Percentiles rank a stretch among this genome's conserved stretches.
These are phyloP conservation scores for Talaromyces sp. DNA, from an alignment of 2,329 filamentous ascomycete genomes.

Conservation along the genomic window DNA sequence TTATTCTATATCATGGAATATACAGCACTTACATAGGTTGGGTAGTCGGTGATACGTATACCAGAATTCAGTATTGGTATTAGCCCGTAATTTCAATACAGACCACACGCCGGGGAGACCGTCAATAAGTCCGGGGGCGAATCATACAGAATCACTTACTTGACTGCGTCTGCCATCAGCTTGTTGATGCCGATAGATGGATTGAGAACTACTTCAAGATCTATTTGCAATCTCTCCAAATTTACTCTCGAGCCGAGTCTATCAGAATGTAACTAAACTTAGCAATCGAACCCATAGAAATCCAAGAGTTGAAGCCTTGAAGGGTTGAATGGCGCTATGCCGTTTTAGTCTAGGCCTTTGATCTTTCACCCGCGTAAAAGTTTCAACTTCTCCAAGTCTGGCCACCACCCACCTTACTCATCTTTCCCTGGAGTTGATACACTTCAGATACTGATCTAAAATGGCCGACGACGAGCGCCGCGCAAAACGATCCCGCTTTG, in stretches of 20 bases:
- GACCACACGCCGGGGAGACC: slow-evolving; percentile 8
- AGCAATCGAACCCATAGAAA: not conserved
- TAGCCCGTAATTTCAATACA: slow-evolving; percentile 3
- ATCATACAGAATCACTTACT: not conserved
- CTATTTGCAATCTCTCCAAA: no score
- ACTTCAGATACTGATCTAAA: not conserved
- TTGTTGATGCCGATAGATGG: no score
- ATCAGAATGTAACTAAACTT: not conserved
- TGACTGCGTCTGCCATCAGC: not conserved
- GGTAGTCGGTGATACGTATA: not conserved
- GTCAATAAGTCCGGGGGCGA: slow-evolving; percentile 6
- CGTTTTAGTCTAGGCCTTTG: slow-evolving; percentile 11
- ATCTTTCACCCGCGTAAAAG: slow-evolving; percentile 10
- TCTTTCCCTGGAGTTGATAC: not conserved
- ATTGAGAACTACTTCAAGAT: no score
- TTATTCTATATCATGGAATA: not conserved
- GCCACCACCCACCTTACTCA: not conserved
- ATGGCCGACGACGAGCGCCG: slow-evolving; percentile 78
- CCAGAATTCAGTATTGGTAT: not conserved
- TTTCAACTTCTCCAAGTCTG: slow-evolving; percentile 6
- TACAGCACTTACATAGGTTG: not conserved
- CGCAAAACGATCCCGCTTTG: slow-evolving; percentile 85
- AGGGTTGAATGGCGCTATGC: slow-evolving; percentile 7
- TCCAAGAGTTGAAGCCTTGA: no score
- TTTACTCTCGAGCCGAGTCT: no score